phyloP scores from a whole-genome alignment of 2,329 filamentous ascomycete genomes.

The Alternaria consortialis region DNA sequence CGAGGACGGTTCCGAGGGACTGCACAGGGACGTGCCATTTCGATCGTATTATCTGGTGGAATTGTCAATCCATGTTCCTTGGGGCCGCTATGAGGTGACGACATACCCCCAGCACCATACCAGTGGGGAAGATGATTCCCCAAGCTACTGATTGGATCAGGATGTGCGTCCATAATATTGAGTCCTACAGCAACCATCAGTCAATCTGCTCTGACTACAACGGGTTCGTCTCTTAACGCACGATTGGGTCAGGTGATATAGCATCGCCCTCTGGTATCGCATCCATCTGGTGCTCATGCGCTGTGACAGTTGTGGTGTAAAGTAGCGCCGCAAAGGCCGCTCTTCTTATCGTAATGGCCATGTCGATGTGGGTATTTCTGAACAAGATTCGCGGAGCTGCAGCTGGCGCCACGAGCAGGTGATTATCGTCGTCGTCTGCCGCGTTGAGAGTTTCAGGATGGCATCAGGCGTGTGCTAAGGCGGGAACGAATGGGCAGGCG shows the following conservation, averaged over 20 bases:
- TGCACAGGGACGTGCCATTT: slow-evolving; percentile 96
- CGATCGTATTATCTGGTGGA: slow-evolving; percentile 78
- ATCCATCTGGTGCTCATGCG: slow-evolving; percentile 54
- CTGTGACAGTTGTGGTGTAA: slow-evolving; percentile 35
- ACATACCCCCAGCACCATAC: slow-evolving; percentile 92
- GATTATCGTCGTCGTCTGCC: slow-evolving; percentile 23
- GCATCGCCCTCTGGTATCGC: slow-evolving; percentile 51
- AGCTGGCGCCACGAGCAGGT: slow-evolving; percentile 8
- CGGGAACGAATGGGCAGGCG: slow-evolving; percentile 1
- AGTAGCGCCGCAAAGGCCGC: slow-evolving; percentile 34
- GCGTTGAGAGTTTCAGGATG: slow-evolving; percentile 28
- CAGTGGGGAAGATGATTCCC: slow-evolving; percentile 89
- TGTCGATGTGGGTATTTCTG: slow-evolving; percentile 17
- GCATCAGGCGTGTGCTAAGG: slow-evolving; percentile 9
- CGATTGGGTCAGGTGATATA: slow-evolving; percentile 49
- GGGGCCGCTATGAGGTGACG: slow-evolving; percentile 40
- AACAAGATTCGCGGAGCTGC: slow-evolving; percentile 2
- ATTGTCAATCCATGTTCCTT: not conserved
- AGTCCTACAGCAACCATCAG: slow-evolving; percentile 63
- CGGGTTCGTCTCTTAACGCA: slow-evolving; percentile 21
- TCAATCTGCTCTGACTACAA: not conserved
- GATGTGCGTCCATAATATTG: slow-evolving; percentile 93
- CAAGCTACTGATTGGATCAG: slow-evolving; percentile 86
- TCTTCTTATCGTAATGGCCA: slow-evolving; percentile 20
- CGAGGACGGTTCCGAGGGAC: slow-evolving; percentile 75